Evolutionary conservation across 306 rosid species (phyloP), one percentile per base, ranked within the genome.

Genomic region (Begonia masoniana): DNA sequence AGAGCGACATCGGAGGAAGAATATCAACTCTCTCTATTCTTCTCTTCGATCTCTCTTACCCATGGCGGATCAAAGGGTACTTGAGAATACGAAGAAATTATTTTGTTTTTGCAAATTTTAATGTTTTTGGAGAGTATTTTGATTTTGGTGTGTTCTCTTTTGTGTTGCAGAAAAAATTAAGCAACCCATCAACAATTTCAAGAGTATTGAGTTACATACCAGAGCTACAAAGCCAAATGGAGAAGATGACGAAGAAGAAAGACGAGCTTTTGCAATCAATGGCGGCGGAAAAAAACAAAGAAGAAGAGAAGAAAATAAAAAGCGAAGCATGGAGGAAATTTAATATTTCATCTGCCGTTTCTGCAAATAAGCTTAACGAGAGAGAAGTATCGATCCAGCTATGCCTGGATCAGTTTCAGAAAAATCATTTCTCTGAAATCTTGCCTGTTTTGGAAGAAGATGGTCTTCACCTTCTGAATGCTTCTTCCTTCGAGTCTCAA

Each of bases 1-100:
- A 31, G 96, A 87, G 67, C 94, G 85, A 2, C 76, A 78, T 68
- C 96, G 91, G 14, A 82, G 94, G 61, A 81, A 78, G 78, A 87
- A 78, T 72, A 71, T 87, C 64, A 87, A 79, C 55, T 6, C n/a
- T 55, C 50, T 83, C 64, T 79, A 74, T 54, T 74, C 83, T 3
- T 81, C 94, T 10, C 76, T 87, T 35, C 87, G 87, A 15, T 71
- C 81, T 0, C 70, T 87, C 43, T 81, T 87, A 60, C 94, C 94
- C 0, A 10, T 23, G 10, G 3, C 75, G 0, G 70, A 83, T 45
- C 79, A 74, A 56, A 58, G 19, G 78, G 94, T 83, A 80, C 26
- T 1, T 13, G 0, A 10, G 10, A 3, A 1, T 7, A 5, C 7
- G 41, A 10, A 7, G 12, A 3, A 12, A 31, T 54, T 4, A 2